Evolutionary conservation across 306 rosid genomes (phyloP).

Genomic region (Argentina anserina): DNA sequence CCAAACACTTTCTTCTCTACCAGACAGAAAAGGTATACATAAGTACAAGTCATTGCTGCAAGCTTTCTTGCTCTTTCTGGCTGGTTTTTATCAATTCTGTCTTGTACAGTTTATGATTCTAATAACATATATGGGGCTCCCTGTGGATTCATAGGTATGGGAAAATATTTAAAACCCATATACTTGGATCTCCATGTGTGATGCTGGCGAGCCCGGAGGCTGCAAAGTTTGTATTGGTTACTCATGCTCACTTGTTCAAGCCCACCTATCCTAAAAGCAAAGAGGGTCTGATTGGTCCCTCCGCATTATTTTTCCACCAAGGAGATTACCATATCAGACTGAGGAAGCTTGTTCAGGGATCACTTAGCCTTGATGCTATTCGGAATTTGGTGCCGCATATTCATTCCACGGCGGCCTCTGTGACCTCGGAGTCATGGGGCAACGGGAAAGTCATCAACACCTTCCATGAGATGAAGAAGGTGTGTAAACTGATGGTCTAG

Average conservation of each 20-base stretch:
- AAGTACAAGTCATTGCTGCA: neutral
- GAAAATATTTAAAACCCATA: slow-evolving; percentile 81
- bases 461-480: slow-evolving; percentile 75
- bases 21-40: slow-evolving; percentile 68
- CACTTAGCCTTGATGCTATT: slow-evolving; percentile 48
- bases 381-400: slow-evolving; percentile 54
- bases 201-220: slow-evolving; percentile 91
- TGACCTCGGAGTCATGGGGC: slow-evolving; percentile 42
- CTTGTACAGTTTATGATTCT: neutral
- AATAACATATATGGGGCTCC: neutral
- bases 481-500: slow-evolving; percentile 1
- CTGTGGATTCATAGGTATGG: slow-evolving; percentile 51
- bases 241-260: slow-evolving; percentile 74
- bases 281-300: slow-evolving; percentile 74
- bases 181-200: slow-evolving; percentile 76
- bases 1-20: slow-evolving; percentile 62
- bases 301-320: slow-evolving; percentile 80
- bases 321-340: slow-evolving; percentile 59
- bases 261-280: slow-evolving; percentile 91
- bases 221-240: slow-evolving; percentile 70
- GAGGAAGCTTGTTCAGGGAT: slow-evolving; percentile 66
- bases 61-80: neutral
- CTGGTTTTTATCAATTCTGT: neutral
- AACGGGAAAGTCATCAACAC: slow-evolving; percentile 48
- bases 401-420: slow-evolving; percentile 45